Percentiles rank a stretch among this genome's conserved stretches.
Evolutionary conservation across 1,139 yeast species (phyloP).

Genomic region (Keqinozyma sinolaborantium): DNA sequence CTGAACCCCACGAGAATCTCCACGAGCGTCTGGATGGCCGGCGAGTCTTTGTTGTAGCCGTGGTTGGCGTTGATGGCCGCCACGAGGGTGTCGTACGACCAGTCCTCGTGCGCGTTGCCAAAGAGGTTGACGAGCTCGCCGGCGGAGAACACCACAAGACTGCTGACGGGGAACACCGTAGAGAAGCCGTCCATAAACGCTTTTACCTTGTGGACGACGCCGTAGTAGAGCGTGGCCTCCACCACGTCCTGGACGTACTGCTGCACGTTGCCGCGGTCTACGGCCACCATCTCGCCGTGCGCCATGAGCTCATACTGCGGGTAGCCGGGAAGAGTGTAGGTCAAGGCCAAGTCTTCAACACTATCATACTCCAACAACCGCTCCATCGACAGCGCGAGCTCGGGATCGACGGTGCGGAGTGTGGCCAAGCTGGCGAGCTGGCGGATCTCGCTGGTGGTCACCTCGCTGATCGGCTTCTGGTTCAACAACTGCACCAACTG

Average conservation of each 20-base stretch:
- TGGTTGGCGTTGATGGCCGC: constrained; percentile 80
- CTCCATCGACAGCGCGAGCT: constrained; percentile 57
- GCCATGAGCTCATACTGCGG: constrained; percentile 55
- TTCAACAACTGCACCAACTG: constrained; percentile 35
- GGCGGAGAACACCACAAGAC: constrained; percentile 69
- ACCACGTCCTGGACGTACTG: constrained; percentile 56
- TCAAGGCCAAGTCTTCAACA: constrained; percentile 52
- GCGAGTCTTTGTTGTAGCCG: constrained; percentile 77
- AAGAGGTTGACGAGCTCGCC: constrained; percentile 68
- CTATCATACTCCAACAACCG: constrained; percentile 48
- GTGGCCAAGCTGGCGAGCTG: constrained; percentile 35
- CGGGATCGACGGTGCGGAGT: constrained; percentile 55
- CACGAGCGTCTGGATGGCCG: constrained; percentile 57
- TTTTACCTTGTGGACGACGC: constrained; percentile 61
- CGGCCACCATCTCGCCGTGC: constrained; percentile 49
- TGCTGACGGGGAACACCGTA: constrained; percentile 74
- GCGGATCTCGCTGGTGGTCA: constrained; percentile 17
- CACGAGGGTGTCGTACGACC: constrained; percentile 66
- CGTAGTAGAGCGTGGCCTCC: constrained; percentile 60
- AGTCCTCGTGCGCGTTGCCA: constrained; percentile 74
- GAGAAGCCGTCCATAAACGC: constrained; percentile 83
- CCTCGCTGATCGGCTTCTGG: constrained; percentile 7
- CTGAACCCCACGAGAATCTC: constrained; percentile 55
- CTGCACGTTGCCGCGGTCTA: constrained; percentile 54
- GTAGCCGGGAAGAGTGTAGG: constrained; percentile 77